These are phyloP conservation scores for Scleromitrula shiraiana DNA, from an alignment of 2,329 filamentous ascomycete genomes.

Conservation along the genomic window DNA sequence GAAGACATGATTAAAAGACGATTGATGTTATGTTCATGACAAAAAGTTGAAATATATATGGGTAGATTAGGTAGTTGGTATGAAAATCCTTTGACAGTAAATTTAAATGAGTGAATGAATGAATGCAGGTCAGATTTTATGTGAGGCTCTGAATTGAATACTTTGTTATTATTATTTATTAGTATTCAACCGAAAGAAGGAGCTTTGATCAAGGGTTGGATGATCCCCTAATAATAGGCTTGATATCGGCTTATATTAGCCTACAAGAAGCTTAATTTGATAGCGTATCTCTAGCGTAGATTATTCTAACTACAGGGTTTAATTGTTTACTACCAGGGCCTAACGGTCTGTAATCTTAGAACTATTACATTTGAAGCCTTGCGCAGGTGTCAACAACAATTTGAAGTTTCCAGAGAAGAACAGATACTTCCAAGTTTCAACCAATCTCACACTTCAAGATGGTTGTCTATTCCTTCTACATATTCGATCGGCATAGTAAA, in stretches of 20 bases:
- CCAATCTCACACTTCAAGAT: conserved; percentile 39
- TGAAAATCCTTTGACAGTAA: too few species aligned
- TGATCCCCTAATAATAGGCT: neutral
- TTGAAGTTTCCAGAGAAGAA: too few species aligned
- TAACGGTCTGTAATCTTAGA: too few species aligned
- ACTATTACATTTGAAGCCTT: too few species aligned
- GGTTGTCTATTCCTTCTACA: conserved; percentile 96
- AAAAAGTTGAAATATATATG: neutral
- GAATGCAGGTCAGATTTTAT: conserved; percentile 1
- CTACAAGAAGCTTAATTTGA: conserved; percentile 6
- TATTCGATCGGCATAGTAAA: conserved; percentile 96
- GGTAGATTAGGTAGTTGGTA: too few species aligned
- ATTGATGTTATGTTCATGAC: conserved; percentile 10
- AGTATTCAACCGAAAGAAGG: neutral
- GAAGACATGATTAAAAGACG: conserved; percentile 16
- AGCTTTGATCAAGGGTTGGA: conserved; percentile 3
- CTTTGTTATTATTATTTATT: conserved; percentile 4
- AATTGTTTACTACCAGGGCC: too few species aligned
- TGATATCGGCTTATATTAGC: neutral
- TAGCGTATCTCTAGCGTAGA: conserved; percentile 7
- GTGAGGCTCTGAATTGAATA: too few species aligned
- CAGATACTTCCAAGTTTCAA: too few species aligned
- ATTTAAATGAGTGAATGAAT: conserved; percentile 1
- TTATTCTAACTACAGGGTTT: neutral
- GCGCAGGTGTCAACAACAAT: too few species aligned